Conservation (phyloP, 352 stramenopile genomes). For the Globisporangium middletonii region DNA sequence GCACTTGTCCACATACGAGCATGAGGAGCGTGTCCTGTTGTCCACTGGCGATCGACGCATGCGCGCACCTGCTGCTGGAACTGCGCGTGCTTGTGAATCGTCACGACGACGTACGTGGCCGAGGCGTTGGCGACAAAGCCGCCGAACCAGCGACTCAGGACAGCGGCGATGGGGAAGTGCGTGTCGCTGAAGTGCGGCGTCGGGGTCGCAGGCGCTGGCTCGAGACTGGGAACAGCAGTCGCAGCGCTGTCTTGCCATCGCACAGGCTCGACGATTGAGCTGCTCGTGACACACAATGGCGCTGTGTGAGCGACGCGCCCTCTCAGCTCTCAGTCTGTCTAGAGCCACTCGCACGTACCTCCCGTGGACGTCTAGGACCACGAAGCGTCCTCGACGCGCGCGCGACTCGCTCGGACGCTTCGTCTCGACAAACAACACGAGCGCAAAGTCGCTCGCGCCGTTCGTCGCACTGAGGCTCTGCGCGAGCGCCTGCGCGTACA, state of each 20-base stretch:
- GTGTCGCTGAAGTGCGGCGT: slow-evolving; percentile 45
- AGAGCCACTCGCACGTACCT: slow-evolving; percentile 1
- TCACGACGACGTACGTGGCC: slow-evolving; percentile 48
- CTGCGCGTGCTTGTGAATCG: slow-evolving; percentile 45
- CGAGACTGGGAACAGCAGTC: not conserved
- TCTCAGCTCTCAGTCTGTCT: not conserved
- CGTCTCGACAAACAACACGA: slow-evolving; percentile 43
- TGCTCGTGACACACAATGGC: not conserved
- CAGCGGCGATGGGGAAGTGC: slow-evolving; percentile 41
- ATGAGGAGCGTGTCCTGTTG: not conserved
- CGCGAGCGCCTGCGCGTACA: slow-evolving; percentile 24
- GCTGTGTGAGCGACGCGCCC: no score
- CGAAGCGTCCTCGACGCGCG: slow-evolving; percentile 25
- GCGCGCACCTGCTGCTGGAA: slow-evolving; percentile 63
- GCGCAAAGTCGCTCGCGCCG: slow-evolving; percentile 25
- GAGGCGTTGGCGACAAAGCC: slow-evolving; percentile 37
- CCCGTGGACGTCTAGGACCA: slow-evolving; percentile 46
- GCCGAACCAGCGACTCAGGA: slow-evolving; percentile 38
- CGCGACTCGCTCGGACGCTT: slow-evolving; percentile 14
- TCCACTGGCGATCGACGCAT: not conserved
- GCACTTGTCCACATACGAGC: not conserved
- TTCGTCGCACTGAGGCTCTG: not conserved
- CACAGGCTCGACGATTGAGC: slow-evolving; percentile 38
- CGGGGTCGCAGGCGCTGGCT: not conserved
- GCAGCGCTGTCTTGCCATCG: slow-evolving; percentile 2